These are phyloP conservation scores for Blastobotrys indianensis DNA, from an alignment of 1,139 yeast genomes.

Conservation along the genomic window DNA sequence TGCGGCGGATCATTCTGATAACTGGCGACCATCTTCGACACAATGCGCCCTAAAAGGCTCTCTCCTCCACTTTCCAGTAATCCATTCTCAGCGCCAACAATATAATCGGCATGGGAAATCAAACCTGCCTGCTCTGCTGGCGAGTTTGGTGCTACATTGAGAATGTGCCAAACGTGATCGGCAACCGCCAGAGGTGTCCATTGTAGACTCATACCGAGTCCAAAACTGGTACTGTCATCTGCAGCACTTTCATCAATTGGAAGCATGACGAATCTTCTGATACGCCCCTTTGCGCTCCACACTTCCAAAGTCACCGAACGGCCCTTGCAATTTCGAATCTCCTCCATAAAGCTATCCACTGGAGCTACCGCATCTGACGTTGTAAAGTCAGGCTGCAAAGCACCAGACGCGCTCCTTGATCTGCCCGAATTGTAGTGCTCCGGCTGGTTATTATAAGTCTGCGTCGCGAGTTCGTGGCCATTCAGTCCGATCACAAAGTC, in stretches of 20 bases:
- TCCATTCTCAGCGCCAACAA: slow-evolving; percentile 85
- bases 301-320: slow-evolving; percentile 52
- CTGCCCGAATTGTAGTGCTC: slow-evolving; percentile 2
- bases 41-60: slow-evolving; percentile 62
- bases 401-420: background rate
- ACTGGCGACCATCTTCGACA: slow-evolving; percentile 31
- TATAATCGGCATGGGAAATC: slow-evolving; percentile 80
- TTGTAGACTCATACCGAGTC: slow-evolving; percentile 64
- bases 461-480: slow-evolving; percentile 47
- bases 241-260: slow-evolving; percentile 11
- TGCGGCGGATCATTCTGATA: slow-evolving; percentile 20
- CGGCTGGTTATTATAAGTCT: background rate
- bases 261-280: slow-evolving; percentile 46
- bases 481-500: slow-evolving; percentile 78
- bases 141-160: slow-evolving; percentile 66
- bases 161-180: slow-evolving; percentile 82
- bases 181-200: slow-evolving; percentile 72
- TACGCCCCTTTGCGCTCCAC: slow-evolving; percentile 90
- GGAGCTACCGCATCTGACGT: slow-evolving; percentile 27
- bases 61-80: slow-evolving; percentile 83
- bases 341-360: slow-evolving; percentile 26
- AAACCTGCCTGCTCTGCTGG: slow-evolving; percentile 86
- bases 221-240: slow-evolving; percentile 18
- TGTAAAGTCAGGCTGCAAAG: slow-evolving; percentile 6
- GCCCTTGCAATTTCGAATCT: slow-evolving; percentile 29